Conservation (phyloP, 2,329 filamentous ascomycete genomes). For the Gnomoniopsis sp. region DNA sequence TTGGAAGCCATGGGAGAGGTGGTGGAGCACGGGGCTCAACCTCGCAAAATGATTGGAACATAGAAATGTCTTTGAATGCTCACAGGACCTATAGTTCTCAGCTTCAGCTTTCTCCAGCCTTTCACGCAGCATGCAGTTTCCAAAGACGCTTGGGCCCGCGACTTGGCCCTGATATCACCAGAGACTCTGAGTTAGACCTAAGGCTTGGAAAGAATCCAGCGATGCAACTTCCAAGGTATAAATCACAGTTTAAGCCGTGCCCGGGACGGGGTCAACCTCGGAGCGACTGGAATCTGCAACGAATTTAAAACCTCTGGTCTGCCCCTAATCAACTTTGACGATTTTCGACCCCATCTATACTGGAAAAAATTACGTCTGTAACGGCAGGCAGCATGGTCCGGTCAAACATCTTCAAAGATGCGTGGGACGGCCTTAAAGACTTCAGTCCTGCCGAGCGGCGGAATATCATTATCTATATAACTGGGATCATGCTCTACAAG, state of each 20-base stretch:
- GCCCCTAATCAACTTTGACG: neutral
- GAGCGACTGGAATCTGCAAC: no score
- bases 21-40: neutral
- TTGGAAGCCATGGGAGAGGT: neutral
- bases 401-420: conserved; percentile 9
- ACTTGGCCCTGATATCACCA: neutral
- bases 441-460: conserved; percentile 36
- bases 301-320: neutral
- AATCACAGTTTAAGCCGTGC: no score
- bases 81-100: neutral
- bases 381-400: neutral
- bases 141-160: neutral
- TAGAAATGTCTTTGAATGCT: neutral
- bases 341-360: neutral
- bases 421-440: conserved; percentile 6
- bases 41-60: neutral
- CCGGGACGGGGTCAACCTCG: no score
- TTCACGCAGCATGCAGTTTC: neutral
- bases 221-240: neutral
- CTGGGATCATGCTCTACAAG: conserved; percentile 50
- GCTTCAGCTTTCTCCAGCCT: neutral
- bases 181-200: neutral
- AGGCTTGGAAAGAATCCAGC: neutral
- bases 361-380: neutral
- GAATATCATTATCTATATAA: conserved; percentile 43